phyloP scores from a whole-genome alignment of 768 basidiomycete species.

The Hericium rajendrae region DNA sequence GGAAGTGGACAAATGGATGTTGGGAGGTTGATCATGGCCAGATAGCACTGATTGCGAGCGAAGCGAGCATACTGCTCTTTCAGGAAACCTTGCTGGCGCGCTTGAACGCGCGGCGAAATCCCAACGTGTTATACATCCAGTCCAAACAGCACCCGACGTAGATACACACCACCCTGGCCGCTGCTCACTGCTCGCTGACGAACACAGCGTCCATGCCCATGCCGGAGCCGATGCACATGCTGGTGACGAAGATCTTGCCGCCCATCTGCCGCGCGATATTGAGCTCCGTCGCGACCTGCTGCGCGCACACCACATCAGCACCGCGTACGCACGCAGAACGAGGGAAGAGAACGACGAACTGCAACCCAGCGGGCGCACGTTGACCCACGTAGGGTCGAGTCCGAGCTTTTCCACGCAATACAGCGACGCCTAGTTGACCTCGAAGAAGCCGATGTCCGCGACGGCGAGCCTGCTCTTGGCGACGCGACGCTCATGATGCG shows the following conservation, averaged over 20 bases:
- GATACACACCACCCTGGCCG: no score
- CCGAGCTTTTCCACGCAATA: constrained; percentile 61
- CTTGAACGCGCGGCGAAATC: no score
- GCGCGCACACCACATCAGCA: constrained; percentile 32
- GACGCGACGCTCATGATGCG: constrained; percentile 52
- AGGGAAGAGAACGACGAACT: constrained; percentile 37
- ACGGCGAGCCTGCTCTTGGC: no score
- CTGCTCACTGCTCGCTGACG: constrained; percentile 64
- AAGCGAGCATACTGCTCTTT: no score
- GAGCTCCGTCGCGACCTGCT: constrained; percentile 81
- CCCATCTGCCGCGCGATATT: constrained; percentile 72
- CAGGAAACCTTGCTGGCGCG: no score
- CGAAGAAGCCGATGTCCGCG: constrained; percentile 64
- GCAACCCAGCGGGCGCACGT: constrained; percentile 66
- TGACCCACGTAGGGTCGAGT: constrained; percentile 71
- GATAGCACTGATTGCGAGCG: no score
- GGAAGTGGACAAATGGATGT: no score
- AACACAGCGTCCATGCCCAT: constrained; percentile 90
- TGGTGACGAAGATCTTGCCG: constrained; percentile 73
- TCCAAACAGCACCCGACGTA: no score
- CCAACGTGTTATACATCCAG: no score
- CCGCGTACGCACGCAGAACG: constrained; percentile 4
- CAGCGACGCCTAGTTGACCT: constrained; percentile 87
- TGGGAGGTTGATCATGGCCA: no score
- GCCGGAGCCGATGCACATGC: constrained; percentile 86